Conservation (phyloP, 2,329 filamentous ascomycete species). For the Aspergillus unguis region DNA sequence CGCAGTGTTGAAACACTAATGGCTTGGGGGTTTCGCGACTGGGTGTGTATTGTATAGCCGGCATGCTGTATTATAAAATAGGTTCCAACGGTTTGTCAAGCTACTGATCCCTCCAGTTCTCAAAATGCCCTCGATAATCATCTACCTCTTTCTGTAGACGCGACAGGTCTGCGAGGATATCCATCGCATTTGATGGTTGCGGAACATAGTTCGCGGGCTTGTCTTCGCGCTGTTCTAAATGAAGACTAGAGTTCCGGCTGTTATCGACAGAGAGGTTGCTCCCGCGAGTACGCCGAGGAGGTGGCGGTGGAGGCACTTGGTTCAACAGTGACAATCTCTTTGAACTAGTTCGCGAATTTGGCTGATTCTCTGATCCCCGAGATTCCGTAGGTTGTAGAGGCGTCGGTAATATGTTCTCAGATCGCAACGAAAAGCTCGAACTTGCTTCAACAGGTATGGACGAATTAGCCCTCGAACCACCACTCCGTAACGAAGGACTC, state of each 20-base stretch:
- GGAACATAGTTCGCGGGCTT: constrained; percentile 18
- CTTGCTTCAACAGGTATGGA: constrained; percentile 16
- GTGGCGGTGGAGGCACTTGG: constrained; percentile 43
- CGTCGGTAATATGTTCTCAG: constrained; percentile 4
- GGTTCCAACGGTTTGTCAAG: neutral
- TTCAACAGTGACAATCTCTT: constrained; percentile 28
- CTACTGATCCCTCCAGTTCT: constrained; percentile 30
- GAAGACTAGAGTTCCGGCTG: constrained; percentile 15
- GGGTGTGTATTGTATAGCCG: constrained; percentile 9
- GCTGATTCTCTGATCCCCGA: neutral
- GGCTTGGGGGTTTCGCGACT: too few species aligned
- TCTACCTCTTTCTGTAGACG: constrained; percentile 74
- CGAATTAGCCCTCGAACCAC: constrained; percentile 9
- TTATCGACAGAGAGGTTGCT: constrained; percentile 38
- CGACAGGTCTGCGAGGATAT: constrained; percentile 70
- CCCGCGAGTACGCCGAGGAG: constrained; percentile 46
- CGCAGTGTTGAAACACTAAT: too few species aligned
- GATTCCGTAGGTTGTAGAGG: constrained; percentile 7
- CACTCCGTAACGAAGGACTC: constrained; percentile 16
- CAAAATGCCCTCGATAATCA: constrained; percentile 45
- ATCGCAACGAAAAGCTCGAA: constrained; percentile 2
- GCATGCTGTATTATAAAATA: neutral
- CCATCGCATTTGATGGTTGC: constrained; percentile 45
- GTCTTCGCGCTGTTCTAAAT: constrained; percentile 17
- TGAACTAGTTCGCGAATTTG: constrained; percentile 26